Base-by-base conservation (phyloP, 495 filamentous ascomycete species). In the Beverwykella pulmonaria region DNA sequence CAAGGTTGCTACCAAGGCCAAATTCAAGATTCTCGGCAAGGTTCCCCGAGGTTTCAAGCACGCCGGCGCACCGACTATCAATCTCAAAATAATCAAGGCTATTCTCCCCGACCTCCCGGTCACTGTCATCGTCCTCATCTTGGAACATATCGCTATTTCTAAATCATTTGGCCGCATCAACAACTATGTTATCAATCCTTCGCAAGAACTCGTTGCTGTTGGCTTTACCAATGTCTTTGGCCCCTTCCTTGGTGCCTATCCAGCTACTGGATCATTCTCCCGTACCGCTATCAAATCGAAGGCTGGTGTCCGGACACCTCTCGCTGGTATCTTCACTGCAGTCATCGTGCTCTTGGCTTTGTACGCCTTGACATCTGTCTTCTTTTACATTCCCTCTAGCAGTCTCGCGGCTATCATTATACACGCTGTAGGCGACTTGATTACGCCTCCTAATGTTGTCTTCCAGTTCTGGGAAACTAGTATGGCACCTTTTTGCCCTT, bases 261-360 rank as follows among this genome's bases (percentile, higher is more conserved):
- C 94, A 0, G 90, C 93, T 0, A 98, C 94, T 20, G 94, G 94
- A 5, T 98, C 94, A 10, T 98, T 98, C 82, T 95, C 92, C 20
- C 88, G 94, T 29, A 98, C 94, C 53, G 94, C 94, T 22, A 97
- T 98, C 80, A 96, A 97, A 78, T 92, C 92, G 1, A 98, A 98
- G 79, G 93, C 94, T 47, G 94, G 94, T 71, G 94, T 98, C 1
- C 88, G 93, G 8, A 96, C 92, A 17, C 94, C 94, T 1, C 87
- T 97, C 58, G 93, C 91, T 7, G 94, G 94, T 79, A 81, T 93
- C 25, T 92, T 98, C 69, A 98, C 93, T 14, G 93, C 90, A 0
- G 23, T 88, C 20, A 87, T 98, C 8, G 94, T 98, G 4, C 84
- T 98, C 0, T 79, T 98, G 19, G 92, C 94, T 59, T 92, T 97